Evolutionary conservation across 2,329 filamentous ascomycete species (phyloP).

Genomic region (Karstenula rhodostoma): DNA sequence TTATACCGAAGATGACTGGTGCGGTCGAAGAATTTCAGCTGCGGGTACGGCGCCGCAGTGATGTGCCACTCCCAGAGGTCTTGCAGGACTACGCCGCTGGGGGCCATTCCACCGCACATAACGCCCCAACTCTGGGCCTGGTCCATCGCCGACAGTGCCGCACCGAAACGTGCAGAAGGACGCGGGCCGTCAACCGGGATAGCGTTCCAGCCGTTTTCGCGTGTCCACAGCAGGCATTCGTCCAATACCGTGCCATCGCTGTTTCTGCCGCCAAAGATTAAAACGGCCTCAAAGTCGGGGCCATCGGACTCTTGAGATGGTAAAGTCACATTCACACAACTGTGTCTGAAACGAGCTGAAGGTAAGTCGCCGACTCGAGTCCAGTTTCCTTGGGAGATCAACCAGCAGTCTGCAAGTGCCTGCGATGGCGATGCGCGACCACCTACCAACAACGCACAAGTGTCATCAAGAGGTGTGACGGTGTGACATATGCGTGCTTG

Average conservation of each 20-base stretch:
- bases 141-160: conserved; percentile 58
- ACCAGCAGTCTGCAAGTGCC: conserved; percentile 77
- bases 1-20: conserved; percentile 33
- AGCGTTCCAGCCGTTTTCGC: conserved; percentile 60
- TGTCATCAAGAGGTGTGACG: conserved; percentile 69
- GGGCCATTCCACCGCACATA: conserved; percentile 74
- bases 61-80: conserved; percentile 71
- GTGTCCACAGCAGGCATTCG: conserved; percentile 57
- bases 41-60: conserved; percentile 40
- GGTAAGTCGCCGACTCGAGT: conserved; percentile 71
- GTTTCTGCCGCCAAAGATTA: conserved; percentile 58
- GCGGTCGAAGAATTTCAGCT: conserved; percentile 39
- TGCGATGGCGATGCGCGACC: conserved; percentile 79
- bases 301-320: conserved; percentile 48
- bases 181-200: conserved; percentile 47
- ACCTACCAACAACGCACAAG: conserved; percentile 72
- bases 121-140: conserved; percentile 63
- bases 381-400: conserved; percentile 72
- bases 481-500: conserved; percentile 74
- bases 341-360: conserved; percentile 77
- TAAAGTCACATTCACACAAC: conserved; percentile 60
- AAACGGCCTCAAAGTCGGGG: conserved; percentile 52
- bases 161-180: conserved; percentile 64
- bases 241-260: conserved; percentile 52
- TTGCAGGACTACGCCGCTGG: conserved; percentile 68